These are phyloP conservation scores for Calonectria pseudoreteaudii DNA, from an alignment of 2,329 filamentous ascomycete species.

Conservation along the genomic window DNA sequence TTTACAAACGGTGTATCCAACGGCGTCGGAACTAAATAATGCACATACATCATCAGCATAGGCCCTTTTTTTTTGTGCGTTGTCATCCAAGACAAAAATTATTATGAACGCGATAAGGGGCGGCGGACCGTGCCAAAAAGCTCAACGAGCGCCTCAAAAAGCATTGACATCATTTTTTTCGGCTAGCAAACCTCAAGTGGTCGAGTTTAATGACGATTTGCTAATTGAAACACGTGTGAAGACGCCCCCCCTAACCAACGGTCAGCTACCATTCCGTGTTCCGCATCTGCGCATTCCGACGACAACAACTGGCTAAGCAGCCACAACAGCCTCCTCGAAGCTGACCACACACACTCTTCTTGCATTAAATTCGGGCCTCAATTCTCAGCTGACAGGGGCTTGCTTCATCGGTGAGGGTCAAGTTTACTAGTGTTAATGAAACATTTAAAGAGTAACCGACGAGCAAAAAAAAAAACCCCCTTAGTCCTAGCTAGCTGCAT, in stretches of 20 bases:
- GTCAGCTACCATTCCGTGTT: neutral
- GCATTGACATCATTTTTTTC: neutral
- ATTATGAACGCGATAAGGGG: neutral
- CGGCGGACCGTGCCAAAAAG: neutral
- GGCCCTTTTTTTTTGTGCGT: neutral
- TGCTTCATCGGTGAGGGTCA: neutral
- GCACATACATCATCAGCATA: too few species aligned
- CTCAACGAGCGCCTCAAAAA: neutral
- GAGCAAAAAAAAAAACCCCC: neutral
- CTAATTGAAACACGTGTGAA: neutral
- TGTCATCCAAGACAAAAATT: neutral
- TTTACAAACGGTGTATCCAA: neutral
- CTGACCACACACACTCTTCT: too few species aligned
- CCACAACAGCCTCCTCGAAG: neutral
- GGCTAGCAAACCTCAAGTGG: neutral
- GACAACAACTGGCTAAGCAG: neutral
- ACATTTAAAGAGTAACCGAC: neutral
- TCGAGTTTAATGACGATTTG: neutral
- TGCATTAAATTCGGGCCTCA: neutral
- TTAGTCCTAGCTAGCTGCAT: neutral
- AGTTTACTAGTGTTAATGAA: neutral
- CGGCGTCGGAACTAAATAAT: neutral
- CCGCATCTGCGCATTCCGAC: neutral
- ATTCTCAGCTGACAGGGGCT: neutral
- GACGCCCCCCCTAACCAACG: neutral